A percentile compares a stretch with the other conserved stretches of the same genome.
phyloP scores from a whole-genome alignment of 2,329 filamentous ascomycete genomes.

The Bimuria novae-zelandiae region DNA sequence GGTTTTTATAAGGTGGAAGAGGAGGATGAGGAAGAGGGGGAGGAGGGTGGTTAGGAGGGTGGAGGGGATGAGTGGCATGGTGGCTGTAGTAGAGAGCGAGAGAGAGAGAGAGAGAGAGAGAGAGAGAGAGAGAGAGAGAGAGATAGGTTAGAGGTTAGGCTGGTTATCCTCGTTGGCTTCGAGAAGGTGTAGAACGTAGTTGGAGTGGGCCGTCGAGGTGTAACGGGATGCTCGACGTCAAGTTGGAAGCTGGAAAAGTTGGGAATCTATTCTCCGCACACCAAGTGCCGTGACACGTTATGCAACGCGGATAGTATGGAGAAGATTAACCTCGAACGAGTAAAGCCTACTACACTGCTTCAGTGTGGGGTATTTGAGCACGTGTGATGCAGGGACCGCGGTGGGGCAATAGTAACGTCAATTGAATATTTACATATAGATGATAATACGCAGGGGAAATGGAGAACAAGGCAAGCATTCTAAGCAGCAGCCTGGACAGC shows the following conservation, averaged over 20 bases:
- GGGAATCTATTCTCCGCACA: background rate
- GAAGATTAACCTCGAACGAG: background rate
- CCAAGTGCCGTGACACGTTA: background rate
- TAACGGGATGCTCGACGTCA: no score
- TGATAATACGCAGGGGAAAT: background rate
- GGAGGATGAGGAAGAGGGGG: background rate
- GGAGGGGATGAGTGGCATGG: constrained; percentile 26
- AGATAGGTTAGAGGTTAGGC: no score
- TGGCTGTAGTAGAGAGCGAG: no score
- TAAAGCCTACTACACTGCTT: background rate
- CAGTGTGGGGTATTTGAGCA: constrained; percentile 1
- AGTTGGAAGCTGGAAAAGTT: background rate
- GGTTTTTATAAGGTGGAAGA: background rate
- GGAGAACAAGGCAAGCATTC: background rate
- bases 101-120: no score
- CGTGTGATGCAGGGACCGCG: background rate
- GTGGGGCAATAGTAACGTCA: background rate
- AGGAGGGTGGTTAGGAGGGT: no score
- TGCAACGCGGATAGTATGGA: background rate
- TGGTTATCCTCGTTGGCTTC: no score
- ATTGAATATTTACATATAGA: background rate
- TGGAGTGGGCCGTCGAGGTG: no score
- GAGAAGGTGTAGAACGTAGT: no score
- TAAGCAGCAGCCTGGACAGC: background rate
- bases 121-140: no score